phyloP scores from a whole-genome alignment of 352 stramenopile genomes.

The Achlya hypogyna region DNA sequence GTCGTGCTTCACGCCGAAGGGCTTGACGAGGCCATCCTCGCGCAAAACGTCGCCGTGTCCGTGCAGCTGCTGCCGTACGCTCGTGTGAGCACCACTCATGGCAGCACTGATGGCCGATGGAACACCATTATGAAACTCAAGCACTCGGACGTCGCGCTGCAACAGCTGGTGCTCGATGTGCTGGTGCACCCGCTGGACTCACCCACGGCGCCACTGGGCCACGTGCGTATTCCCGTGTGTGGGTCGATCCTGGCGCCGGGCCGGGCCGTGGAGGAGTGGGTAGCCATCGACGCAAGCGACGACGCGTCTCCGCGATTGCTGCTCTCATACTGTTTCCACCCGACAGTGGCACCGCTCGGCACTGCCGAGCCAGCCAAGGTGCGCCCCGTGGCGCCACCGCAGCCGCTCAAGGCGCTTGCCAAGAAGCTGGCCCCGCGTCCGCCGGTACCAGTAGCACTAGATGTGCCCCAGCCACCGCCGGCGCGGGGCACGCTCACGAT shows the following conservation, averaged over 20 bases:
- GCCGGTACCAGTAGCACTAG: background rate
- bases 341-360: constrained; percentile 10
- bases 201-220: background rate
- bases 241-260: constrained; percentile 19
- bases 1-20: constrained; percentile 8
- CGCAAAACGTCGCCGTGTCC: background rate
- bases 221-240: constrained; percentile 1
- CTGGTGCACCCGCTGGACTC: background rate
- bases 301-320: background rate
- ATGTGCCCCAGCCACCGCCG: background rate
- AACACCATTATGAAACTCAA: constrained; percentile 17
- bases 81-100: background rate
- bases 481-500: constrained; percentile 17
- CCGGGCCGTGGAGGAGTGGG: background rate
- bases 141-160: constrained; percentile 15
- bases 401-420: background rate
- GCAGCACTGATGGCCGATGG: constrained; percentile 11
- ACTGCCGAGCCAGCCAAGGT: background rate
- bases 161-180: constrained; percentile 15
- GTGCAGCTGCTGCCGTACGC: constrained; percentile 22
- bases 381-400: background rate
- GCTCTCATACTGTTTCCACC: constrained; percentile 22
- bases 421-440: background rate
- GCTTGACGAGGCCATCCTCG: background rate
- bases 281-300: constrained; percentile 1